These are phyloP conservation scores for Penicillium herquei DNA, from an alignment of 495 filamentous ascomycete species.

Conservation along the genomic window DNA sequence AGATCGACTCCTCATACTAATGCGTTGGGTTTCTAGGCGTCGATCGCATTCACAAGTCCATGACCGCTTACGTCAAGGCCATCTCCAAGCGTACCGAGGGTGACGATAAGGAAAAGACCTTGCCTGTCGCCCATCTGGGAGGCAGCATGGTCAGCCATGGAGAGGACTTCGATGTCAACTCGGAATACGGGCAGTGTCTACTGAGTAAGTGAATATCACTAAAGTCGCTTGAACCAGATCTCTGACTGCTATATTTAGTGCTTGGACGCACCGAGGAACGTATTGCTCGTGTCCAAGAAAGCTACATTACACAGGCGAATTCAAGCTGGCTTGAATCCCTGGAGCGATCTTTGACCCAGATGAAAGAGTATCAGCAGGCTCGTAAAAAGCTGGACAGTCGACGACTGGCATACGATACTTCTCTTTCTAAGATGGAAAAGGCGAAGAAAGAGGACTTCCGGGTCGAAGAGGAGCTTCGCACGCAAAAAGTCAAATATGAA, in stretches of 20 bases:
- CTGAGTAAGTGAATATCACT: slow-evolving; percentile 55
- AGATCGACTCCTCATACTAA: not conserved
- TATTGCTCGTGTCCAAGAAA: slow-evolving; percentile 82
- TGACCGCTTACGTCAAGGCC: slow-evolving; percentile 86
- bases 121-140: slow-evolving; percentile 79
- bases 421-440: slow-evolving; percentile 88
- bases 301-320: slow-evolving; percentile 76
- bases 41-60: slow-evolving; percentile 87
- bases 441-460: slow-evolving; percentile 90
- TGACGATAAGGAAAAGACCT: slow-evolving; percentile 79
- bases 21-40: slow-evolving; percentile 56
- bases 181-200: slow-evolving; percentile 89
- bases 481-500: slow-evolving; percentile 93
- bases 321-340: slow-evolving; percentile 88
- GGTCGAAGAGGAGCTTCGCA: slow-evolving; percentile 88
- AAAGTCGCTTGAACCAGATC: not conserved
- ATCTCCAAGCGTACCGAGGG: slow-evolving; percentile 81
- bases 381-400: slow-evolving; percentile 94
- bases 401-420: slow-evolving; percentile 88
- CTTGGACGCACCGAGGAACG: slow-evolving; percentile 87
- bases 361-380: slow-evolving; percentile 87
- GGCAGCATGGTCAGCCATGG: slow-evolving; percentile 87
- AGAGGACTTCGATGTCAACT: slow-evolving; percentile 89
- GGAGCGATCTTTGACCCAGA: slow-evolving; percentile 85
- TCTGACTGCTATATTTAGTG: slow-evolving; percentile 39